Conservation (phyloP, 768 basidiomycete species). For the Dacryopinax spathularia region DNA sequence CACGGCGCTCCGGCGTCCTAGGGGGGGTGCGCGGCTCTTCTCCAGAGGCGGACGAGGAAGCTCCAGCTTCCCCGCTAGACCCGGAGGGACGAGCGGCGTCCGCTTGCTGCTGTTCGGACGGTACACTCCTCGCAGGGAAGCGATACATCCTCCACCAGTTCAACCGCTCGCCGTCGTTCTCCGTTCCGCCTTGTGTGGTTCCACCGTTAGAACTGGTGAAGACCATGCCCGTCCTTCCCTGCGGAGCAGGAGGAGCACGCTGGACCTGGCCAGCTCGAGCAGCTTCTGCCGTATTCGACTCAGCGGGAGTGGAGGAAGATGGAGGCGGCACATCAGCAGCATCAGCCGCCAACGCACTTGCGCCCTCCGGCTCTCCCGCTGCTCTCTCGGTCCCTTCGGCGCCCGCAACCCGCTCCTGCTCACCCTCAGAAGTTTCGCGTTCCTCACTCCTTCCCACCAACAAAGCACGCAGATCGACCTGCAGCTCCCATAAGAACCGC, state of each 20-base stretch:
- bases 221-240: not conserved
- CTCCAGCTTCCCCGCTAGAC: constrained; percentile 9
- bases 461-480: constrained; percentile 52
- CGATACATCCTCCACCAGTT: constrained; percentile 77
- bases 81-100: constrained; percentile 11
- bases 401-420: not conserved
- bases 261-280: not conserved
- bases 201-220: not conserved
- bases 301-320: not conserved
- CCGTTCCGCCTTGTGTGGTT: constrained; percentile 20
- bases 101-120: constrained; percentile 16
- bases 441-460: constrained; percentile 28
- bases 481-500: constrained; percentile 64
- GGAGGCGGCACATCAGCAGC: not conserved
- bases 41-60: constrained; percentile 7
- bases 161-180: constrained; percentile 26
- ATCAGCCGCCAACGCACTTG: not conserved
- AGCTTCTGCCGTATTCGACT: too few relatives aligned
- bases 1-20: constrained; percentile 18
- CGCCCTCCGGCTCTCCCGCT: not conserved
- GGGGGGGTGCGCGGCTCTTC: constrained; percentile 7
- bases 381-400: not conserved
- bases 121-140: constrained; percentile 54
- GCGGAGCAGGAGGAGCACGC: not conserved
- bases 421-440: too few relatives aligned